phyloP scores from a whole-genome alignment of 176 grass and related monocot species.

The Panicum miliaceum region DNA sequence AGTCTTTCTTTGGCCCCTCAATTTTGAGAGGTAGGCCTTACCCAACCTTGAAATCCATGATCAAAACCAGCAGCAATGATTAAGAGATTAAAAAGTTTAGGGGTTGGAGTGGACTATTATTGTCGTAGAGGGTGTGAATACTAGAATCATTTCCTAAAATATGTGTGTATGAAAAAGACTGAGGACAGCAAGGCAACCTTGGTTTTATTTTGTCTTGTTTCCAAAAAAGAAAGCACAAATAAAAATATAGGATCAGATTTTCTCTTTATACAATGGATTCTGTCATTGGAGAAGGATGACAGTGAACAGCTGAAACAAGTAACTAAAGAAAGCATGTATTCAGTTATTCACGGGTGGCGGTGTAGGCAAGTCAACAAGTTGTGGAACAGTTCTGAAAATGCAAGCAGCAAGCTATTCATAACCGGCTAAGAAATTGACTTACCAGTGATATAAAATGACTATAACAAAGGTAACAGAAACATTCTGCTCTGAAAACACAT shows the following conservation, averaged over 20 bases:
- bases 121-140: neutral
- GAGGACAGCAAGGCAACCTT: neutral
- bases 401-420: slow-evolving; percentile 23
- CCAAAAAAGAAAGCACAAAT: neutral
- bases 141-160: neutral
- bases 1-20: slow-evolving; percentile 14
- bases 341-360: neutral
- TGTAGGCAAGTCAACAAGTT: slow-evolving; percentile 24
- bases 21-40: slow-evolving; percentile 11
- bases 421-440: slow-evolving; percentile 17
- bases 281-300: neutral
- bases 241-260: neutral
- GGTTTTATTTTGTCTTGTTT: slow-evolving; percentile 9
- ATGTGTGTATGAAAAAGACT: slow-evolving; percentile 10
- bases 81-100: slow-evolving; percentile 11
- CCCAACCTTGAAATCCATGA: slow-evolving; percentile 18
- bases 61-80: neutral
- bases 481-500: slow-evolving; percentile 1
- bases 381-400: neutral
- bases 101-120: neutral
- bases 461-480: slow-evolving; percentile 6
- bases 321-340: neutral
- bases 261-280: neutral
- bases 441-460: slow-evolving; percentile 11
- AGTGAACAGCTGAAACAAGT: neutral